Base-by-base conservation (phyloP, 805 yeast species). In the Ogataea minuta region DNA sequence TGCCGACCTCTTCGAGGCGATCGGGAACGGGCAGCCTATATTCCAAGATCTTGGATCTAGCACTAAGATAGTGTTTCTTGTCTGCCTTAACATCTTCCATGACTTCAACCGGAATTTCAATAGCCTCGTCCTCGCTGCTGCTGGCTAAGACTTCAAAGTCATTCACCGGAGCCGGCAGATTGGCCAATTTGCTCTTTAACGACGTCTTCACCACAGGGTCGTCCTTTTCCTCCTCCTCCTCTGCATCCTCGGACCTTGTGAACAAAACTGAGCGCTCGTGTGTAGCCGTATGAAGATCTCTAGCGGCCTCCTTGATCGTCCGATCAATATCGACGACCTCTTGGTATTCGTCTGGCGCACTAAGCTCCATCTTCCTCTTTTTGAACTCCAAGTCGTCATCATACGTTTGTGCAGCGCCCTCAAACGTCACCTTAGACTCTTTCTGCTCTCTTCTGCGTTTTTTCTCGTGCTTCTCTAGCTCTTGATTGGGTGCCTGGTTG, bases 401-500 rank as follows among this genome's bases (percentile, higher is more conserved):
- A 16, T 46, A 48, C 16, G 15, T 23, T 38, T 26, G 45, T 19
- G 23, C 57, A 25, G 48, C 55, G 28, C 33, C 50, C 50, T 29
- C 55, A 50, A 17, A 46, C 39, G 33, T 56, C 46, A 31, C 46
- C 24, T 23, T 27, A 28, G 21, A 23, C 30, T 50, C 51, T 31
- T 44, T 39, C 36, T 41, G 50, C 43, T 48, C 48, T 48, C 52
- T 46, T 28, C 50, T 44, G 36, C 62, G 59, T 39, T 60, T 64
- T 43, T 52, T 52, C 19, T 54, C 48, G 36, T 67, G 63, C 9
- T 57, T 59, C 11, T 58, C 60, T 14, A 56, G 58, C 20, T 67
- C 70, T 34, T 63, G 57, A 26, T 71, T 62, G 16, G 61, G 53
- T 6, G 77, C 50, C 4, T 86, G 86, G 15, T 59, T 54, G 12